Conservation (phyloP, 768 basidiomycete genomes). For the Lactifluus subvellereus region DNA sequence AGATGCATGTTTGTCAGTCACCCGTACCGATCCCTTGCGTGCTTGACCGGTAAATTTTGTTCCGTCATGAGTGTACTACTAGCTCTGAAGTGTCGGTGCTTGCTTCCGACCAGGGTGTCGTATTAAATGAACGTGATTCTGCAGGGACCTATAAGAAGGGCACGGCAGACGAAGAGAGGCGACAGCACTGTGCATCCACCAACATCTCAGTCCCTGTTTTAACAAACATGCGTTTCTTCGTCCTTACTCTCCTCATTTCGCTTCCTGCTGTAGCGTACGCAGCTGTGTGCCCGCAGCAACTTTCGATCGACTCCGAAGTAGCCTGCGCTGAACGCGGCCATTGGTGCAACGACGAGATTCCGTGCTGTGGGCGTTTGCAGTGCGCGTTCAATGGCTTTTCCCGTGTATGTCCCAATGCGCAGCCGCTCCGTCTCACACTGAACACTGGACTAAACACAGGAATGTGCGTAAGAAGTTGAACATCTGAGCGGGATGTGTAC, state of each 20-base stretch:
- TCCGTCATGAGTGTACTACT: not conserved
- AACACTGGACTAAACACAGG: not conserved
- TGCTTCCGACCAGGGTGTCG: too few species aligned
- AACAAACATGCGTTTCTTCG: constrained; percentile 1
- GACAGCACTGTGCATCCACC: not conserved
- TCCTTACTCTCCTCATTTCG: not conserved
- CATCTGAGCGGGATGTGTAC: not conserved
- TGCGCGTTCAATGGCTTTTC: not conserved
- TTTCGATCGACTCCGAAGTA: not conserved
- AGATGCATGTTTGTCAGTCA: not conserved
- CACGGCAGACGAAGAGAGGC: not conserved
- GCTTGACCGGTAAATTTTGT: not conserved
- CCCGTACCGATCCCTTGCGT: not conserved
- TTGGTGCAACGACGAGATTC: not conserved
- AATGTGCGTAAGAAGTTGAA: not conserved
- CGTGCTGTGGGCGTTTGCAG: not conserved
- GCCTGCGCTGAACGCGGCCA: not conserved
- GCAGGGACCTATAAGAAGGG: not conserved
- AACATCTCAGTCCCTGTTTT: too few species aligned
- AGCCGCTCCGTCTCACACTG: not conserved
- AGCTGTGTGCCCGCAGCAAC: not conserved
- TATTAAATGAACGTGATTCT: not conserved
- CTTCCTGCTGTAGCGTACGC: constrained; percentile 2
- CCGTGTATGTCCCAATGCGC: not conserved
- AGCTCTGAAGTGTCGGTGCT: not conserved